These are phyloP conservation scores for Pistacia atlantica DNA, from an alignment of 345 rosid genomes.

Conservation along the genomic window DNA sequence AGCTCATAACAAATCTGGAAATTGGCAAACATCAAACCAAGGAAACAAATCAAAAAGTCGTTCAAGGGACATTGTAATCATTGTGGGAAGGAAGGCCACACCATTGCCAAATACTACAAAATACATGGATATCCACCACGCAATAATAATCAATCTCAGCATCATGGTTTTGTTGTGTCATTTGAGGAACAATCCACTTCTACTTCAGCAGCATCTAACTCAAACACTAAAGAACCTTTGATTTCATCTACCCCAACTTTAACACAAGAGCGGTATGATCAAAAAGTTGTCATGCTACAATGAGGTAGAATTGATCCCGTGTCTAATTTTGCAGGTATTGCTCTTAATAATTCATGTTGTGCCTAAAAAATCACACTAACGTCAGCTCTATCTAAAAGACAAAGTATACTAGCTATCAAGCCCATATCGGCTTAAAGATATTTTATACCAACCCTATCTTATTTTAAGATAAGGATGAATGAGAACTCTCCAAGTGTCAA, in stretches of 20 bases:
- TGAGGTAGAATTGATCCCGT: neutral
- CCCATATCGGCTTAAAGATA: no score
- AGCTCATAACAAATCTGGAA: neutral
- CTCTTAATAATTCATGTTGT: neutral
- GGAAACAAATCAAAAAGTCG: neutral
- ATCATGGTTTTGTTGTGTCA: neutral
- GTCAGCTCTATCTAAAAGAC: no score
- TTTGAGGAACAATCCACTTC: neutral
- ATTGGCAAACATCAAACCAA: neutral
- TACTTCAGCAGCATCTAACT: neutral
- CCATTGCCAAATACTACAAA: neutral
- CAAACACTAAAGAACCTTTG: accelerated
- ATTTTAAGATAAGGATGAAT: no score
- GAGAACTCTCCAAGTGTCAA: no score
- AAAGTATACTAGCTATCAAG: no score
- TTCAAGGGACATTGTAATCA: neutral
- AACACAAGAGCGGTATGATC: neutral
- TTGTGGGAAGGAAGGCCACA: neutral
- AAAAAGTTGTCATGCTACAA: neutral
- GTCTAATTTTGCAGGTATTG: neutral
- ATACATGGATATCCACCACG: neutral
- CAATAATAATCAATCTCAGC: neutral
- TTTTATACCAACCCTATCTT: no score
- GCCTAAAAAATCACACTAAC: no score
- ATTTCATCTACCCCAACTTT: neutral